Base-by-base conservation (phyloP, 345 rosid genomes). In the Physaria fendleri region DNA sequence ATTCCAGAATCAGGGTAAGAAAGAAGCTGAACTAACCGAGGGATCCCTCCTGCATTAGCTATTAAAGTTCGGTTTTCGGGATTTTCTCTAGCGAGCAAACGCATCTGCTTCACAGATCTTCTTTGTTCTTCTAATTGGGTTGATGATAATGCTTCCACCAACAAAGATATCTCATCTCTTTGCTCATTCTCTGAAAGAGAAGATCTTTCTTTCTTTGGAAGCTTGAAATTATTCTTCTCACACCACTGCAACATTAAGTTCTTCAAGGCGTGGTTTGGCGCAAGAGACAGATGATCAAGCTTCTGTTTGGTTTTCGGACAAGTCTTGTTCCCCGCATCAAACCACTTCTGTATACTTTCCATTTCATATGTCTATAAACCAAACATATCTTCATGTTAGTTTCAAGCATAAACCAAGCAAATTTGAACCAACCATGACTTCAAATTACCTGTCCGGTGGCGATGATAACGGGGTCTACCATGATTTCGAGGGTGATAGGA, bases 401-500 rank as follows among this genome's bases (percentile, higher is more conserved):
- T 49, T 39, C 37, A 23, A 28, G 22, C 11, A 35, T 50, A 5
- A 25, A 38, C 43, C 21, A 18, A 17, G 23, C 27, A 43, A 54
- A 4, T 25, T 25, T 25, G 50, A 24, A 44, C 5, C 40, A 40
- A 25, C 28, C 46, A 34, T 35, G 0, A 42, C 2, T 6, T 37
- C 41, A 33, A 50, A 23, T 7, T 22, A 89, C 97, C 97, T 84
- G 95, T 60, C 97, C 95, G 49, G 76, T 74, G 2, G 92, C 82
- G 23, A 90, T 70, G 10, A 84, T 84, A 35, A 90, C 92, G 7
- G 97, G 97, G 41, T 90, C 90, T 4, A 54, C 72, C 88, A 90
- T 90, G 18, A 90, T 78, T 53, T 86, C 90, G 3, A 86, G 84
- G 0, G 95, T 81, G 56, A 90, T 86, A 4, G 95, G 95, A 58